phyloP scores from a whole-genome alignment of 192 early-diverging fungal genomes.

The Dimargaris xerosporica region DNA sequence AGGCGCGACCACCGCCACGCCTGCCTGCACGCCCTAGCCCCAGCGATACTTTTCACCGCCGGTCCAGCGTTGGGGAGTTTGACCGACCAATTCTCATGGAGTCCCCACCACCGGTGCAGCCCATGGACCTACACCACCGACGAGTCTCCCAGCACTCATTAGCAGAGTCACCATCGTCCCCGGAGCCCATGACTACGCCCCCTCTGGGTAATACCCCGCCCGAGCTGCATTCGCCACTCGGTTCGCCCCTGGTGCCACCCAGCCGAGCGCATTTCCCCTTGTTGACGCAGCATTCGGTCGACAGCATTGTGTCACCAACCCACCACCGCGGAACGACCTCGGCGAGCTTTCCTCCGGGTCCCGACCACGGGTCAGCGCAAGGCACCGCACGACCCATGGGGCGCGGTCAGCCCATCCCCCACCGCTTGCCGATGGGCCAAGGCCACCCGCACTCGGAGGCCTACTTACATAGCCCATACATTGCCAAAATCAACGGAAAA shows the following conservation, averaged over 20 bases:
- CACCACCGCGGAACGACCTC: neutral
- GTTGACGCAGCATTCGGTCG: neutral
- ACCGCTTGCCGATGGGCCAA: slow-evolving; percentile 1
- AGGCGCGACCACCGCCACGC: too few species aligned
- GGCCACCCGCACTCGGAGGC: slow-evolving; percentile 8
- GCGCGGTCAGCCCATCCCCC: slow-evolving; percentile 8
- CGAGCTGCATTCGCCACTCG: neutral
- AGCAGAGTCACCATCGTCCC: neutral
- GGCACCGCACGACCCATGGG: neutral
- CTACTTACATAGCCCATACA: neutral
- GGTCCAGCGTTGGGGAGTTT: neutral
- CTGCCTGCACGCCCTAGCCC: neutral
- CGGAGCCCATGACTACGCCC: neutral
- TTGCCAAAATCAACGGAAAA: neutral
- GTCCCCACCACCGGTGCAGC: neutral
- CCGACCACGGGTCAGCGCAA: neutral
- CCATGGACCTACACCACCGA: neutral
- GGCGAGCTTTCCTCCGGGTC: neutral
- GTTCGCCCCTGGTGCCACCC: neutral
- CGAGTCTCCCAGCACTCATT: neutral
- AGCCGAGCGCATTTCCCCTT: neutral
- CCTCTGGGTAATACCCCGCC: too few species aligned
- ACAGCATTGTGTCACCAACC: neutral
- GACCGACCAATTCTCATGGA: neutral
- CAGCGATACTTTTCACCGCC: neutral